Base-by-base conservation (phyloP, 2,329 filamentous ascomycete species). In the Botrytis sinoallii region DNA sequence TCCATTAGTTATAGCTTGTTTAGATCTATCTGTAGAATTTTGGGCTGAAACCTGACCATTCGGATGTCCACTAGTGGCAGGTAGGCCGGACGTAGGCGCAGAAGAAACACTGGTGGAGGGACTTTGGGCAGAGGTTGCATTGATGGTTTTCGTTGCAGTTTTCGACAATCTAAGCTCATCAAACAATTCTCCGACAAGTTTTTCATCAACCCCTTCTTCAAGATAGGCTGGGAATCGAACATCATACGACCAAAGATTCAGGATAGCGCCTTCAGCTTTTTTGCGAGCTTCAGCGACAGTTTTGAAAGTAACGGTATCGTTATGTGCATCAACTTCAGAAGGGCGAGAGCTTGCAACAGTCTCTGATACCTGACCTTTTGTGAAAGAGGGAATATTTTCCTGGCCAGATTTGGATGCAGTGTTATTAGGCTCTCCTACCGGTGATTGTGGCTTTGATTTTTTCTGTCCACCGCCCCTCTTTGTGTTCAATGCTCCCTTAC, bases 161-260 rank as follows among this genome's bases (percentile, higher is more conserved):
- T 78, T 68, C 76, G 78, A 42, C 6, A 94, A 85, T 5, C 90
- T 90, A 5, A 96, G 83, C 32, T 93, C 90, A 40, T 86, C 84
- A 78, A 94, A 96, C 1, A 96, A 85, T 44, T 84, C 81, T 73
- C 86, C 87, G 52, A 97, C 83, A 18, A 94, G 80, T 1, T 82
- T 82, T 52, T 88, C 85, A 77, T 94, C 88, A 60, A 95, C 86
- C 0, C 93, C 92, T 81, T 95, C 92, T 18, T 89, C 86, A 20
- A 95, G 84, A 73, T 95, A 91, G 74, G 93, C 88, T 72, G 91
- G 86, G 79, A 91, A 97, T 32, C 89, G 89, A 74, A 97, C 89
- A 67, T 93, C 92, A 74, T 93, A 81, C 1, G 86, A 85, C 83
- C 85, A 87, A 4, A 95, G 83, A 55, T 88, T 86, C 44, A 93